Evolutionary conservation across 352 stramenopile genomes (phyloP), one percentile per base, ranked within the genome.

Genomic region (Phytophthora foliorum): DNA sequence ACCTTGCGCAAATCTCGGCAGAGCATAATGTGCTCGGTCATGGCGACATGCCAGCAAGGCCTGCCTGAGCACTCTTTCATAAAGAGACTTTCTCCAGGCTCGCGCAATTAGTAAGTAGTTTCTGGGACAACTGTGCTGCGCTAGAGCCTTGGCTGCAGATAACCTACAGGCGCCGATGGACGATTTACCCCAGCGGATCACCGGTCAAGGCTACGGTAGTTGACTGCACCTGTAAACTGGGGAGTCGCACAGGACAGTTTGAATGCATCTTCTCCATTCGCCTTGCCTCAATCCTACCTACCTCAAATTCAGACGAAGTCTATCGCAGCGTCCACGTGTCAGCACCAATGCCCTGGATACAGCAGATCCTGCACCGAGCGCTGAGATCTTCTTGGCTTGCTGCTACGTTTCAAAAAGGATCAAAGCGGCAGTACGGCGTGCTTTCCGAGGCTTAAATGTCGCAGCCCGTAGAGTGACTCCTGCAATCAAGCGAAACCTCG

Each of bases 401-500:
- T 11, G 36, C 14, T 19, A 4, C 3, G 16, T 21, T 10, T 38
- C 45, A 36, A 52, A 5, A 14, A 21, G 11, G 45, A 31, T 52
- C 5, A 6, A 27, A 49, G 14, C 9, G 32, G 32, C 32, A 38
- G 32, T 14, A 14, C 3, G 9, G 0, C 36, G 34, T 34, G 41
- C 10, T 42, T 42, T 42, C 4, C 36, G 13, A 45, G 11, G 38
- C 38, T 19, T 0, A 61, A 53, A 46, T 63, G 55, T 63, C 42
- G 31, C 55, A 63, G 42, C 19, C 54, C 1, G 29, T 54, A 63
- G 17, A 41, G 41, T 29, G 21, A 10, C 16, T 48, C 16, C 21
- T 46, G 53, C 54, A 52, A 61, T 51, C 39, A 52, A 50, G 42
- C n/a, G 42, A 63, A 63, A 27, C 55, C 29, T 55, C 27, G 6